Conservation (phyloP, 495 filamentous ascomycete genomes). For the Penicillium bovifimosum region DNA sequence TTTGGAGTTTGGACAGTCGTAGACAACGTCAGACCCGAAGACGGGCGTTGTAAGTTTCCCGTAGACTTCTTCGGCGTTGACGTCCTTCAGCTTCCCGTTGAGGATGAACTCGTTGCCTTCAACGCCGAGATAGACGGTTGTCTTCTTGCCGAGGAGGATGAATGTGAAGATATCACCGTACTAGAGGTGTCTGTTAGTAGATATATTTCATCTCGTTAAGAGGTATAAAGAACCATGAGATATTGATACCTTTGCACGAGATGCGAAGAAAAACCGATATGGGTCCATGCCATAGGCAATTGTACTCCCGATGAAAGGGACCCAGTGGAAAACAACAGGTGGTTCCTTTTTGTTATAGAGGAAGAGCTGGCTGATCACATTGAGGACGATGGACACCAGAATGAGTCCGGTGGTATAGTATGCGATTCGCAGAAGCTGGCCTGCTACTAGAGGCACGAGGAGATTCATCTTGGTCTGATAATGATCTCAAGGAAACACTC, state of each 20-base stretch:
- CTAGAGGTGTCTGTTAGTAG: constrained; percentile 32
- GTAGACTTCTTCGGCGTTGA: constrained; percentile 80
- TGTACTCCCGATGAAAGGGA: constrained; percentile 74
- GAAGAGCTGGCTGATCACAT: constrained; percentile 63
- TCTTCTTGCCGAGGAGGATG: constrained; percentile 67
- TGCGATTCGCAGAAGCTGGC: constrained; percentile 19
- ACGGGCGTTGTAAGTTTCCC: constrained; percentile 76
- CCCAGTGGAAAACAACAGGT: constrained; percentile 78
- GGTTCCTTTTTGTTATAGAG: constrained; percentile 69
- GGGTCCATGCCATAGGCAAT: constrained; percentile 80
- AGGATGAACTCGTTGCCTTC: constrained; percentile 83
- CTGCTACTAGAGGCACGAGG: constrained; percentile 14
- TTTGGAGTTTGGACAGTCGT: constrained; percentile 82
- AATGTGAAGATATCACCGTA: constrained; percentile 81
- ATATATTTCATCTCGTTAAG: not conserved
- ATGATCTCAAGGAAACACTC: not conserved
- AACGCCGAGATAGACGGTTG: constrained; percentile 69
- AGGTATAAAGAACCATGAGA: not conserved
- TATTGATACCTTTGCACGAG: constrained; percentile 59
- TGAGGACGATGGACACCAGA: constrained; percentile 53
- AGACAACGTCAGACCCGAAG: constrained; percentile 81
- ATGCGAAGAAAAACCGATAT: constrained; percentile 68
- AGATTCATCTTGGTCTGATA: constrained; percentile 16
- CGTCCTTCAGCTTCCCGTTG: constrained; percentile 76
- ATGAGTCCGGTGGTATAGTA: constrained; percentile 23